Evolutionary conservation across 2,329 filamentous ascomycete genomes (phyloP).

Genomic region (Nigrospora osmanthi): DNA sequence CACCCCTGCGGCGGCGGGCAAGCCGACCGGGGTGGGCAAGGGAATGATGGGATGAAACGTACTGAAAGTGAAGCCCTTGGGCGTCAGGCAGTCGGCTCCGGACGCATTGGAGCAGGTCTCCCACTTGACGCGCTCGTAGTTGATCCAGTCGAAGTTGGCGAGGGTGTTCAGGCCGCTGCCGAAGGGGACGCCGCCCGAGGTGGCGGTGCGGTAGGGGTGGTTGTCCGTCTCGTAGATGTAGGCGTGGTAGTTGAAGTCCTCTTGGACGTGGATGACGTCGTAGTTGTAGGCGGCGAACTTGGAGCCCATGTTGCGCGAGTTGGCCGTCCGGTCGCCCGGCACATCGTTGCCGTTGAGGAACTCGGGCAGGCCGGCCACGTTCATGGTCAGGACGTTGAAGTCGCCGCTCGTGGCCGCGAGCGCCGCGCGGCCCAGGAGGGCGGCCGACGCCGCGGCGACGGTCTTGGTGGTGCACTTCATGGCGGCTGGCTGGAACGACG

Average conservation of each 20-base stretch:
- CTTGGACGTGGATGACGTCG: slow-evolving; percentile 58
- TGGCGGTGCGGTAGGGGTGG: slow-evolving; percentile 53
- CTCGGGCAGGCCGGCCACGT: slow-evolving; percentile 19
- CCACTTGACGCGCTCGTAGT: slow-evolving; percentile 53
- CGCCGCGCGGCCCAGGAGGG: neutral
- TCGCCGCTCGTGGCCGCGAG: slow-evolving; percentile 13
- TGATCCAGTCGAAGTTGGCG: slow-evolving; percentile 48
- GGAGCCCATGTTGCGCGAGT: slow-evolving; percentile 47
- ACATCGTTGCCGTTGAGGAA: slow-evolving; percentile 52
- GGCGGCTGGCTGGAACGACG: neutral
- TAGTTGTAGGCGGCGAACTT: slow-evolving; percentile 49
- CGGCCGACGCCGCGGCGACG: slow-evolving; percentile 2
- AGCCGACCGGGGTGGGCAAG: too few relatives aligned
- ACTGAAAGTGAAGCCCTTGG: slow-evolving; percentile 60
- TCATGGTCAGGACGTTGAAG: slow-evolving; percentile 21
- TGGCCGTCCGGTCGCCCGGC: slow-evolving; percentile 52
- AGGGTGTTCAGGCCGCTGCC: slow-evolving; percentile 59
- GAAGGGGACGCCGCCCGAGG: slow-evolving; percentile 55
- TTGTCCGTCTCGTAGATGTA: slow-evolving; percentile 52
- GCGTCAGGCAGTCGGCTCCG: slow-evolving; percentile 54
- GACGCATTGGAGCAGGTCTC: slow-evolving; percentile 46
- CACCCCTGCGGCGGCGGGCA: too few relatives aligned
- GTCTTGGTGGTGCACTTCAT: slow-evolving; percentile 1
- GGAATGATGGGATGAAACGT: neutral
- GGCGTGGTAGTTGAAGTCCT: slow-evolving; percentile 64